phyloP scores from a whole-genome alignment of 2,329 filamentous ascomycete species.

The Geosmithia putterillii region DNA sequence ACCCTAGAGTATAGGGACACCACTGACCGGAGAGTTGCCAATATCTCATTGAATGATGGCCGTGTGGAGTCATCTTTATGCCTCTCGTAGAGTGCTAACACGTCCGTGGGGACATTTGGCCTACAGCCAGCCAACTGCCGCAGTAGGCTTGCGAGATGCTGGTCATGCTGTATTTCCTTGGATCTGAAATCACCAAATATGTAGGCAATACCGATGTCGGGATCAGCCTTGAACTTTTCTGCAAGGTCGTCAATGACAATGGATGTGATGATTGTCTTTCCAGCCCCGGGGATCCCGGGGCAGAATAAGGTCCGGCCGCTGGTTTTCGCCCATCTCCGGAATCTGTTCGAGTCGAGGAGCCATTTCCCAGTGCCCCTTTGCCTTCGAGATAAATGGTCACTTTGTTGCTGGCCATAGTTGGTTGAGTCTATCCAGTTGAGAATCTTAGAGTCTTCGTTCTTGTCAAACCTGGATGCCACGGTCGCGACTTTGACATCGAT shows the following conservation, averaged over 20 bases:
- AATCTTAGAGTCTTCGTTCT: background rate
- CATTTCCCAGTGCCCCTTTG: background rate
- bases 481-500: background rate
- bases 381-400: conserved; percentile 10
- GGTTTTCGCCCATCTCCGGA: background rate
- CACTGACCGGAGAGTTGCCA: conserved; percentile 1
- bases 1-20: conserved; percentile 1
- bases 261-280: conserved; percentile 20
- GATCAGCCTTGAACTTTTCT: conserved; percentile 4
- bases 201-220: conserved; percentile 12
- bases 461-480: background rate
- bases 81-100: conserved; percentile 1
- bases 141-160: conserved; percentile 5
- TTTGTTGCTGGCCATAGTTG: conserved; percentile 23
- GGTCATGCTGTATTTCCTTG: conserved; percentile 10
- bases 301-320: conserved; percentile 17
- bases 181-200: conserved; percentile 18
- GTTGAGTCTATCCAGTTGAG: conserved; percentile 24
- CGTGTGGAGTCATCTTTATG: background rate
- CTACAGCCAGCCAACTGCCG: no score
- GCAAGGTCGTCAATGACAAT: conserved; percentile 7
- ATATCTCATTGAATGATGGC: conserved; percentile 1
- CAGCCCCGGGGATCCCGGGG: conserved; percentile 30
- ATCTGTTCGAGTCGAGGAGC: background rate
- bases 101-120: no score